Evolutionary conservation across 495 filamentous ascomycete genomes (phyloP).

Genomic region (Penicillium goetzii): DNA sequence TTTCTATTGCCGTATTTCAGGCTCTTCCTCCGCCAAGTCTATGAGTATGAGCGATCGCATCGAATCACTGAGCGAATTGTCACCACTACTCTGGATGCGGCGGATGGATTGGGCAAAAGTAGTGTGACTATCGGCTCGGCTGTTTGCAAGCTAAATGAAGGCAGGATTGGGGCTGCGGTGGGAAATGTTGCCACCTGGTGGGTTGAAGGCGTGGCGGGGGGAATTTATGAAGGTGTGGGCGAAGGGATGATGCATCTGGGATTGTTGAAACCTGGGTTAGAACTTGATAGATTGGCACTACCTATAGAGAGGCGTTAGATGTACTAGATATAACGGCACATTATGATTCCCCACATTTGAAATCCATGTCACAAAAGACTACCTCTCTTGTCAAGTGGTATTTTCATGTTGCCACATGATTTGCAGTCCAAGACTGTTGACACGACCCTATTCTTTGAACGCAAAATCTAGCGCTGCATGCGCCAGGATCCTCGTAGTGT

Average conservation of each 20-base stretch:
- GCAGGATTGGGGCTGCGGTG: slow-evolving; percentile 56
- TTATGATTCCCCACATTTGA: background rate
- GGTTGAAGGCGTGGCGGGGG: slow-evolving; percentile 61
- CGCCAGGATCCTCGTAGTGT: slow-evolving; percentile 12
- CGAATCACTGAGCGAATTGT: slow-evolving; percentile 60
- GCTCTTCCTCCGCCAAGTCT: slow-evolving; percentile 52
- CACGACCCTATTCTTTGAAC: background rate
- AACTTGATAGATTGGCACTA: slow-evolving; percentile 26
- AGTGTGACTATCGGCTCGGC: slow-evolving; percentile 53
- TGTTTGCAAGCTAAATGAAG: slow-evolving; percentile 58
- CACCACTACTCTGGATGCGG: slow-evolving; percentile 49
- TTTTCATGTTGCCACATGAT: background rate
- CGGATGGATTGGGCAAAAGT: slow-evolving; percentile 56
- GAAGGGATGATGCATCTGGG: slow-evolving; percentile 60
- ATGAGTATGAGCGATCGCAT: slow-evolving; percentile 67
- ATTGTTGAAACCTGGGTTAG: slow-evolving; percentile 33
- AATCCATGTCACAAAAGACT: background rate
- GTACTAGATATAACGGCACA: slow-evolving; percentile 10
- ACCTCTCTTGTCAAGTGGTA: no score
- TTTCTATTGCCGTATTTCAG: slow-evolving; percentile 62
- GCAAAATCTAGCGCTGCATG: slow-evolving; percentile 16
- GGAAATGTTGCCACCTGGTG: slow-evolving; percentile 58
- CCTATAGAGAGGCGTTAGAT: slow-evolving; percentile 19
- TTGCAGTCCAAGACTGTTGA: background rate
- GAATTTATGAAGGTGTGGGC: slow-evolving; percentile 66